A percentile compares a stretch with the other conserved stretches of the same genome.
phyloP scores from a whole-genome alignment of 192 early-diverging fungal genomes.

The Piromyces finnis region DNA sequence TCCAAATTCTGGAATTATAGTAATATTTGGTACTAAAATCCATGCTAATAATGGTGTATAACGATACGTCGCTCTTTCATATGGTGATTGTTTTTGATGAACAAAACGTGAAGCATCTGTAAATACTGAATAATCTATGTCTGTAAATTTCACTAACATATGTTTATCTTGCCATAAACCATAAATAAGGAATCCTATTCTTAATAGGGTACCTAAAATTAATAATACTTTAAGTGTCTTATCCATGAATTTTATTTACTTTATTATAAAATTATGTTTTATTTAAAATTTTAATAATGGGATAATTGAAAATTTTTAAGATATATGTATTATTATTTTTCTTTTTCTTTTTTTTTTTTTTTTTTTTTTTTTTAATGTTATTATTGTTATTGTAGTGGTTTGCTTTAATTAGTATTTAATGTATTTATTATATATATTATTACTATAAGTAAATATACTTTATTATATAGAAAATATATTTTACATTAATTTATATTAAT shows the following conservation, averaged over 20 bases:
- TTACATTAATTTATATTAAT: too few relatives aligned
- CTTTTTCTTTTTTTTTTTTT: too few relatives aligned
- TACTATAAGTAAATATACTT: too few relatives aligned
- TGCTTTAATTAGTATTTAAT: too few relatives aligned
- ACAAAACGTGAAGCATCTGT: constrained; percentile 80
- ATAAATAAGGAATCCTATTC: constrained; percentile 54
- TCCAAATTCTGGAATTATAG: constrained; percentile 55
- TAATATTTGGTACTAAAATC: constrained; percentile 68
- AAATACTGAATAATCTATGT: constrained; percentile 95
- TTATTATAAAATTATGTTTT: too few relatives aligned
- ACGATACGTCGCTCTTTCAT: constrained; percentile 80
- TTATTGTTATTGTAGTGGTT: too few relatives aligned
- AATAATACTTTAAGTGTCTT: not conserved
- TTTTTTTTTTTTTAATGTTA: too few relatives aligned
- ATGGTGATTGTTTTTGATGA: constrained; percentile 54
- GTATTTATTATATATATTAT: too few relatives aligned
- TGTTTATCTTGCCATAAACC: constrained; percentile 77
- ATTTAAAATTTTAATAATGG: too few relatives aligned
- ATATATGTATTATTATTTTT: too few relatives aligned
- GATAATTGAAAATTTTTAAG: too few relatives aligned
- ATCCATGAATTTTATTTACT: not conserved
- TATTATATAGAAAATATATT: too few relatives aligned
- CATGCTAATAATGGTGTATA: constrained; percentile 93
- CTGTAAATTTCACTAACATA: constrained; percentile 90
- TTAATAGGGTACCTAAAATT: constrained; percentile 13